These are phyloP conservation scores for Geoglossum cookeanum DNA, from an alignment of 2,329 filamentous ascomycete species.

Conservation along the genomic window DNA sequence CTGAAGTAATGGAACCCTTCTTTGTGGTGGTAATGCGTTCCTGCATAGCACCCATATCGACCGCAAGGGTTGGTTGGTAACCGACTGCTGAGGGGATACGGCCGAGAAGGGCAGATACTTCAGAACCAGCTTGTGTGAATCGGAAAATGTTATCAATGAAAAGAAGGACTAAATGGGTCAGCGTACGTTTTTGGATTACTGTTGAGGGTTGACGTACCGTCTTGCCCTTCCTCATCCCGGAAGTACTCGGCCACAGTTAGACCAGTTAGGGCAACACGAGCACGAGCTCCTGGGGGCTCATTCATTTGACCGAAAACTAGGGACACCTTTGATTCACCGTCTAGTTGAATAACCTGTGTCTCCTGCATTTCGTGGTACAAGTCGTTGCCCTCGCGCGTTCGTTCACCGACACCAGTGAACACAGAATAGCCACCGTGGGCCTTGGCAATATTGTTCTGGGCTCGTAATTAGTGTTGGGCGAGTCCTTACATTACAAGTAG, in stretches of 20 bases:
- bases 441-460: slow-evolving; percentile 98
- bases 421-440: slow-evolving; percentile 99
- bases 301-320: slow-evolving; percentile 99
- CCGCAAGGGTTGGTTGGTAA: slow-evolving; percentile 97
- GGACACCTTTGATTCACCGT: slow-evolving; percentile 98
- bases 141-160: slow-evolving; percentile 99
- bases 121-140: slow-evolving; percentile 98
- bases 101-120: slow-evolving; percentile 97
- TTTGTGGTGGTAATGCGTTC: slow-evolving; percentile 99
- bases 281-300: slow-evolving; percentile 98
- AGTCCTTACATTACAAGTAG: neutral
- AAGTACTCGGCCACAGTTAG: slow-evolving; percentile 69
- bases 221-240: slow-evolving; percentile 63
- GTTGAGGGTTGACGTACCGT: slow-evolving; percentile 37
- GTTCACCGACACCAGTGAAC: slow-evolving; percentile 99
- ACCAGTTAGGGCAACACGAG: slow-evolving; percentile 96
- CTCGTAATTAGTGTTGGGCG: slow-evolving; percentile 13
- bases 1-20: slow-evolving; percentile 98
- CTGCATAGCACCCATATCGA: slow-evolving; percentile 99
- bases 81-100: slow-evolving; percentile 99
- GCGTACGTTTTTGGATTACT: slow-evolving; percentile 5
- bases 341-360: slow-evolving; percentile 97
- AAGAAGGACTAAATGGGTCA: slow-evolving; percentile 52
- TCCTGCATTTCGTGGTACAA: slow-evolving; percentile 99
- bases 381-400: slow-evolving; percentile 99